Conservation (phyloP, 306 rosid genomes). For the Parietaria judaica region DNA sequence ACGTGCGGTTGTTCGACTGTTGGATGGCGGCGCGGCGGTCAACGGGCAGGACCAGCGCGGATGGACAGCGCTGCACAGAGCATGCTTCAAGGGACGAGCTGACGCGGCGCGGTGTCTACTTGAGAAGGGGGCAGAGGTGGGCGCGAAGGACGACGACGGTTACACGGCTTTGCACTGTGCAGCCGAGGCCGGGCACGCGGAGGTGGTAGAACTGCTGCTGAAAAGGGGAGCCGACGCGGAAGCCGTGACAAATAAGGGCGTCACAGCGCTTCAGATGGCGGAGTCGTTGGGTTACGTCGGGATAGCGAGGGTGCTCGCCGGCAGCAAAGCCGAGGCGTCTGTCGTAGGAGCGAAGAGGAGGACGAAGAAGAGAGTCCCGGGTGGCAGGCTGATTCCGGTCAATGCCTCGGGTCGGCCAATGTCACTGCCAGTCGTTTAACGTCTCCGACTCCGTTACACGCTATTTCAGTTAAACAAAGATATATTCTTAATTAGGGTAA, state of each 20-base stretch:
- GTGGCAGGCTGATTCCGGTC: too few relatives aligned
- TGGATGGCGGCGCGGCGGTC: conserved; percentile 46
- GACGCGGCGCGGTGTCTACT: conserved; percentile 39
- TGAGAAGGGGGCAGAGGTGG: conserved; percentile 55
- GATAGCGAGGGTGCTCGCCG: conserved; percentile 54
- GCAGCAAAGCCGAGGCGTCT: conserved; percentile 26
- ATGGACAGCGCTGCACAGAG: conserved; percentile 78
- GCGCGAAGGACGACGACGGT: conserved; percentile 68
- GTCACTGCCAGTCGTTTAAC: too few relatives aligned
- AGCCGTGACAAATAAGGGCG: conserved; percentile 60
- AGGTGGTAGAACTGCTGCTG: conserved; percentile 52
- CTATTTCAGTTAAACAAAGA: too few relatives aligned
- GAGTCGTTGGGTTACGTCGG: conserved; percentile 57
- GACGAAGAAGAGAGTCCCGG: conserved; percentile 2
- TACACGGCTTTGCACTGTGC: conserved; percentile 80
- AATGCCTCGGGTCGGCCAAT: too few relatives aligned
- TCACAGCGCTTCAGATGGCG: conserved; percentile 57
- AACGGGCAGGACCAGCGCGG: conserved; percentile 72
- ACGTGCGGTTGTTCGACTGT: conserved; percentile 40
- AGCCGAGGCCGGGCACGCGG: conserved; percentile 55
- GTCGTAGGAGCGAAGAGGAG: conserved; percentile 11
- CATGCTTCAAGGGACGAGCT: conserved; percentile 55
- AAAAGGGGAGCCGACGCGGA: conserved; percentile 72
- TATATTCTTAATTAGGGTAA: too few relatives aligned
- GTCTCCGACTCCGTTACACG: too few relatives aligned